phyloP scores from a whole-genome alignment of 768 basidiomycete genomes.

The Termitomyces sp. region DNA sequence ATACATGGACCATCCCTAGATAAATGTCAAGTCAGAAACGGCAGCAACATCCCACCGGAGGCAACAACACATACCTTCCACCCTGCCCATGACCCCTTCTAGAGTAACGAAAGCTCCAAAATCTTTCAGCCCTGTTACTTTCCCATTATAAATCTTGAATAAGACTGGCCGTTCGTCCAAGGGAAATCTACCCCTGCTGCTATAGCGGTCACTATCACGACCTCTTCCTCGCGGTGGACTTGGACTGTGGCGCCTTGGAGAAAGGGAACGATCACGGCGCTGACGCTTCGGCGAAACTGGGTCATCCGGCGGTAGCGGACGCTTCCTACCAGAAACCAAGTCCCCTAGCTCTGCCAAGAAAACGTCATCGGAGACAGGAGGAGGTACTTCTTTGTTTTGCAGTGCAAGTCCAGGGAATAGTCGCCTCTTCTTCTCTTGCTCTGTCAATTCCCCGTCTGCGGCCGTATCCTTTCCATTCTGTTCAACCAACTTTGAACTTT shows the following conservation, averaged over 20 bases:
- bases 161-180: slow-evolving; percentile 81
- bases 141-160: slow-evolving; percentile 93
- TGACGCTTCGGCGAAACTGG: slow-evolving; percentile 55
- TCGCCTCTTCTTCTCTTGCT: slow-evolving; percentile 74
- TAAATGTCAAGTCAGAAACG: slow-evolving; percentile 5
- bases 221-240: slow-evolving; percentile 59
- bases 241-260: slow-evolving; percentile 44
- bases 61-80: slow-evolving; percentile 64
- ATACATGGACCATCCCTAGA: slow-evolving; percentile 95
- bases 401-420: slow-evolving; percentile 88
- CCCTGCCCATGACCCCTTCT: slow-evolving; percentile 80
- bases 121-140: slow-evolving; percentile 81
- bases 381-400: slow-evolving; percentile 64
- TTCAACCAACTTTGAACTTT: slow-evolving; percentile 33
- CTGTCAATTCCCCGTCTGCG: slow-evolving; percentile 36
- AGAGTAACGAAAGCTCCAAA: slow-evolving; percentile 93
- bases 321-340: slow-evolving; percentile 73
- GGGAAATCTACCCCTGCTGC: slow-evolving; percentile 22
- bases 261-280: slow-evolving; percentile 44
- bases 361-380: slow-evolving; percentile 65
- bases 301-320: slow-evolving; percentile 34
- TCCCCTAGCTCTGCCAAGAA: slow-evolving; percentile 88
- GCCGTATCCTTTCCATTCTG: slow-evolving; percentile 30
- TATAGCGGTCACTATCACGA: slow-evolving; percentile 29
- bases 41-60: background rate